Evolutionary conservation across 2,329 filamentous ascomycete species (phyloP), one percentile per base, ranked within the genome.

Genomic region (Lasiodiplodia gonubiensis): DNA sequence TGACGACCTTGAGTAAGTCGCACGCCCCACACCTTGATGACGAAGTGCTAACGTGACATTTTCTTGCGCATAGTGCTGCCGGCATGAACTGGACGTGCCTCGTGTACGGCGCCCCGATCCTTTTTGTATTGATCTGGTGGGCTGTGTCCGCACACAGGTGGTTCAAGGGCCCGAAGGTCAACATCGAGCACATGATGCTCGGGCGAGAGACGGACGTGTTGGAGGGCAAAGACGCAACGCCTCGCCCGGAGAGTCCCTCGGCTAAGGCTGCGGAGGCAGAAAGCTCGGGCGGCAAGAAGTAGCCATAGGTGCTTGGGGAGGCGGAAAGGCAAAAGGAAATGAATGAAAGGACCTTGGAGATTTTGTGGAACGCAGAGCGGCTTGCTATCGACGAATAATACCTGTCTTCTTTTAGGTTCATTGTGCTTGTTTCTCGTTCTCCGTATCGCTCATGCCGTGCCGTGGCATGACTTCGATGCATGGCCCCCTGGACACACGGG

Each of bases 101-200:
- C 27, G 88, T 90, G 10, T 91, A 89, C 76, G 89, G 88, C 5
- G 88, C 80, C 2, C 86, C 87, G 0, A 90, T 90, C 88, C 68
- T 87, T 4, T 74, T 83, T 3, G 81, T 88, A 4, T 78, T 83
- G 2, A 76, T 89, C 16, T 91, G 88, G 87, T 92, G 88, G 82
- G 78, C 86, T 49, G 78, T 91, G 4, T 84, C 85, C 70, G 89
- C 89, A 11, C 82, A 82, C 59, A 89, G 86, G 72, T 91, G 89
- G 89, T 92, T 91, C 77, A 89, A 86, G 72, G 89, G 89, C 0
- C 89, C 89, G 0, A 90, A 88, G 79, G 86, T 91, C 69, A 91
- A 91, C 72, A 80, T 91, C 30, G 84, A 87, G 71, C 86, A 88
- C 76, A 72, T 80, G 72, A 84, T 84, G 81, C 74, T 81, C 16